Base-by-base conservation (phyloP, 176 grass and related monocot species). In the Pontederia crassipes region DNA sequence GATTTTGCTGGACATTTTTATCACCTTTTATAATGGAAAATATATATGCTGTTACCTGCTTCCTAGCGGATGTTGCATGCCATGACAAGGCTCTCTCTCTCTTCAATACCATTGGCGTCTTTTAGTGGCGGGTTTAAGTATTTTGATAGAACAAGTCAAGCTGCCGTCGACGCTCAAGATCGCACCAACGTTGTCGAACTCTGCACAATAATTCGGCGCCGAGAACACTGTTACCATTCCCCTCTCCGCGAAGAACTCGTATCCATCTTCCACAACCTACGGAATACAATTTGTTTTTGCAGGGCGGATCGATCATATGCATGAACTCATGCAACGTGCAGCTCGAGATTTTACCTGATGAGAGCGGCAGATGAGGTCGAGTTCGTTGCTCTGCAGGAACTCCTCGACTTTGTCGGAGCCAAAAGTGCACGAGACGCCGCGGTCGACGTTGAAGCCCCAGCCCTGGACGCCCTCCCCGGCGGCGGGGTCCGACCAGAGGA, bases 121-220 rank as follows among this genome's bases (percentile, higher is more conserved):
- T 74, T 67, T 81, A 67, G 52, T 81, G 0, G 81, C 71, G 62
- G 86, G 81, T 68, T 84, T 81, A 11, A 89, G 59, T 81, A 89
- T 84, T 78, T 84, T 78, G 68, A 89, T 84, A 65, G 86, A 89
- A 59, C 86, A 89, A 81, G 84, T 75, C 62, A 89, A 68, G 18
- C 81, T 84, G 17, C 84, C 81, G 57, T 89, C 86, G 29, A 89
- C 86, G 72, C 74, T 89, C 81, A 89, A 84, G 81, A 89, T 89
- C 35, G 81, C 86, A 78, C 86, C 86, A 57, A 81, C 81, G 52
- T 89, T 89, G 79, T 89, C 86, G 4, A 89, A 89, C 78, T 89
- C 81, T 29, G 81, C 81, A 61, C 86, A 89, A 63, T 89, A 89
- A 71, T 89, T 89, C 55, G 86, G 86, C 7, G 86, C 86, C 0